Conservation (phyloP, 352 stramenopile genomes). For the Pythium coloratum region DNA sequence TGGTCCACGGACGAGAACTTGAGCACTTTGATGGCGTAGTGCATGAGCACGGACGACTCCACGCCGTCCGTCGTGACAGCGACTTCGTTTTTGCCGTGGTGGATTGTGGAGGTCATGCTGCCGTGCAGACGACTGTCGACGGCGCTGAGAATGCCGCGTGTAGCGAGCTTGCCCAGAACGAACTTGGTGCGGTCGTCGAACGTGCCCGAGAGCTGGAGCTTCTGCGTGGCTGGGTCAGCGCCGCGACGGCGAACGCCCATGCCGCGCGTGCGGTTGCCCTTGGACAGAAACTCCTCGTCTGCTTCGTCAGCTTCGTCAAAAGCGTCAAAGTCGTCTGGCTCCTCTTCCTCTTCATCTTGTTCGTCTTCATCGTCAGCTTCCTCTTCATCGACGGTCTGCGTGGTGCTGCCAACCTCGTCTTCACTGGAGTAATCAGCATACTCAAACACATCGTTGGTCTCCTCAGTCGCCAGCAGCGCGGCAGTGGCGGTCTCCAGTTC, state of each 20-base stretch:
- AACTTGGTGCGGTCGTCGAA: conserved; percentile 28
- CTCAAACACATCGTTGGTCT: conserved; percentile 1
- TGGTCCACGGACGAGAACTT: conserved; percentile 58
- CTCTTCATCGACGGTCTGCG: background rate
- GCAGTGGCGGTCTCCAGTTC: conserved; percentile 23
- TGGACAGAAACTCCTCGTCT: conserved; percentile 25
- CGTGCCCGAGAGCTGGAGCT: conserved; percentile 13
- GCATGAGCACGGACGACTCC: conserved; percentile 43
- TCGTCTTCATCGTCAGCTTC: background rate
- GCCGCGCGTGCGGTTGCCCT: conserved; percentile 9
- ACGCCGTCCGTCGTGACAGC: conserved; percentile 35
- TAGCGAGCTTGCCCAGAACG: conserved; percentile 20
- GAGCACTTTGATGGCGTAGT: conserved; percentile 77
- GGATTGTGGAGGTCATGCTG: conserved; percentile 48
- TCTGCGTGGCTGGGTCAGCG: background rate
- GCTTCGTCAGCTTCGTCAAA: conserved; percentile 28
- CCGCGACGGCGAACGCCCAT: conserved; percentile 8
- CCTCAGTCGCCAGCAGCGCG: background rate
- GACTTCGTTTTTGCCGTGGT: conserved; percentile 50
- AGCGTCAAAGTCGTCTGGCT: conserved; percentile 24
- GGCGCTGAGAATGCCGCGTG: conserved; percentile 31
- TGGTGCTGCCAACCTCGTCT: background rate
- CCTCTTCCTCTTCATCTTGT: conserved; percentile 17
- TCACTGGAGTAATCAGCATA: background rate
- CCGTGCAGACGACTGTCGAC: conserved; percentile 58